phyloP scores from a whole-genome alignment of 2,329 filamentous ascomycete genomes.

The Colletotrichum caudatum region DNA sequence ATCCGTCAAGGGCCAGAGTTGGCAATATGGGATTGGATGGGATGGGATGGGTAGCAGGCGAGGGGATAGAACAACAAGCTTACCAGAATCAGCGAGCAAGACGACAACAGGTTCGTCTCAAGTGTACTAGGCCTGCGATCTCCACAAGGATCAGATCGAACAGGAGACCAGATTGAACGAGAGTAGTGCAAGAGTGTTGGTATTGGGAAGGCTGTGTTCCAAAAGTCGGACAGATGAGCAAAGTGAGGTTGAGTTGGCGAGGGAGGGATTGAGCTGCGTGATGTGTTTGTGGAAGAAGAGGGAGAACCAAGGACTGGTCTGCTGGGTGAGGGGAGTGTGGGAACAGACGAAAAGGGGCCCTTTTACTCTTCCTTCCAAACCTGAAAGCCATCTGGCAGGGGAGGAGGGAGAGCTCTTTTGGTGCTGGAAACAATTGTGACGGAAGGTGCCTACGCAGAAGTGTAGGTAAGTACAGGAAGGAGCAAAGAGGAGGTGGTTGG shows the following conservation, averaged over 20 bases:
- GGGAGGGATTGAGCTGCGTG: conserved; percentile 9
- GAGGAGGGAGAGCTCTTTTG: not conserved
- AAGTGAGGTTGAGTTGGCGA: conserved; percentile 20
- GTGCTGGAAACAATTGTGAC: not conserved
- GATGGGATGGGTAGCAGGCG: too few species aligned
- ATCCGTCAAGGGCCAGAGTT: not conserved
- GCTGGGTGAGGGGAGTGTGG: too few species aligned
- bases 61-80: not conserved
- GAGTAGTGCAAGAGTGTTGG: not conserved
- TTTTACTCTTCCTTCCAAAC: not conserved
- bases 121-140: conserved; percentile 51
- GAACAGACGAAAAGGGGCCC: not conserved
- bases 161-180: not conserved
- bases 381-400: not conserved
- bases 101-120: conserved; percentile 49
- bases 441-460: not conserved
- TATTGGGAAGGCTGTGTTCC: conserved; percentile 23
- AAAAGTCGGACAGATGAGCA: conserved; percentile 29
- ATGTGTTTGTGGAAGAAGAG: conserved; percentile 10
- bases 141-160: conserved; percentile 3
- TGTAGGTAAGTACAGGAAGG: not conserved
- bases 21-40: too few species aligned
- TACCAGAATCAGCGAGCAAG: conserved; percentile 16
- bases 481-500: not conserved
- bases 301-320: not conserved